Conservation (phyloP, 768 basidiomycete species). For the Pisolithus tinctorius region DNA sequence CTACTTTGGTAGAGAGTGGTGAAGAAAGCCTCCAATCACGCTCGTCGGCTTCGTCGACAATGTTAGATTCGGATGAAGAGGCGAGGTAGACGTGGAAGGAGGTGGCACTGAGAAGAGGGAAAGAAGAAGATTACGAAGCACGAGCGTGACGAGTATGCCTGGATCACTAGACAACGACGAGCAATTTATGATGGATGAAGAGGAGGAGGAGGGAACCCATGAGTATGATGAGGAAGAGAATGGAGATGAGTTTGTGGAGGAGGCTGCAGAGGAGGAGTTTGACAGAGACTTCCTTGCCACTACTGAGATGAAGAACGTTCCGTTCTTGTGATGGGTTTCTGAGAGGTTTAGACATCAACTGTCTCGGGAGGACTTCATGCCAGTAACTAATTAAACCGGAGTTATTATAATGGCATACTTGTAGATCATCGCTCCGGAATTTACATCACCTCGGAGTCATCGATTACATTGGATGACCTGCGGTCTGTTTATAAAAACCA, state of each 20-base stretch:
- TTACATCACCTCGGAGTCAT: too few species aligned
- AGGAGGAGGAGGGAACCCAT: conserved; percentile 21
- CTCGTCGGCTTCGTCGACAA: conserved; percentile 46
- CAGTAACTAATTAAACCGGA: too few species aligned
- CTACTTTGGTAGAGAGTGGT: conserved; percentile 25
- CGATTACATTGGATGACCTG: too few species aligned
- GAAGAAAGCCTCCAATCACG: conserved; percentile 50
- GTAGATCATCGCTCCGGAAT: too few species aligned
- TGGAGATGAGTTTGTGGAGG: conserved; percentile 31
- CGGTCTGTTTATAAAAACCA: too few species aligned
- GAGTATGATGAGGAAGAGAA: conserved; percentile 28
- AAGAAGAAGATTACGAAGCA: conserved; percentile 39
- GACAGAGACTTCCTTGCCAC: conserved; percentile 76
- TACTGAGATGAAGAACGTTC: conserved; percentile 79
- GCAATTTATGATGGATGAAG: conserved; percentile 48
- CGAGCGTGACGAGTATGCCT: conserved; percentile 82
- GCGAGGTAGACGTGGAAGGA: conserved; percentile 36
- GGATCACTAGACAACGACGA: conserved; percentile 64
- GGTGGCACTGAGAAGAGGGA: conserved; percentile 32
- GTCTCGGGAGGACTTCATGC: too few species aligned
- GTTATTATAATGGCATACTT: too few species aligned
- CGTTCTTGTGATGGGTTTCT: conserved; percentile 40
- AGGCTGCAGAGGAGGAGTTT: conserved; percentile 65
- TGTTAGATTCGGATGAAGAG: conserved; percentile 44
- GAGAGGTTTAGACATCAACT: too few species aligned